Conservation (phyloP, 352 stramenopile species). For the Pilasporangium apinafurcum region DNA sequence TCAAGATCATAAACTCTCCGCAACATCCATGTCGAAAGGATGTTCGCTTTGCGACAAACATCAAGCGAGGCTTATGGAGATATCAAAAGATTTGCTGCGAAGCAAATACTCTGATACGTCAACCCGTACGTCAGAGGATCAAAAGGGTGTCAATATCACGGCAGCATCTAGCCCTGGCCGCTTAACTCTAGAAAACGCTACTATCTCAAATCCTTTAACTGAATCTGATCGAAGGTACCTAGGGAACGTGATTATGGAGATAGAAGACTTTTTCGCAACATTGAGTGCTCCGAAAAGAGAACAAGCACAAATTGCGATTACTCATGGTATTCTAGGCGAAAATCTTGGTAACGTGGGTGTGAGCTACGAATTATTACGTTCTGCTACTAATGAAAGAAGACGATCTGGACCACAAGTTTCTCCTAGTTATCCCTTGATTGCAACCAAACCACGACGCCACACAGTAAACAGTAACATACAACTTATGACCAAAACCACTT, state of each 20-base stretch:
- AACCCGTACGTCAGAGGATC: background rate
- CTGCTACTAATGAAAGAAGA: slow-evolving; percentile 1
- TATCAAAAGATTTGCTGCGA: slow-evolving; percentile 30
- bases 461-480: background rate
- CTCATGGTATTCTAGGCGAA: slow-evolving; percentile 10
- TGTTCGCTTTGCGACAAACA: slow-evolving; percentile 51
- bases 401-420: background rate
- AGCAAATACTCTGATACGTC: slow-evolving; percentile 1
- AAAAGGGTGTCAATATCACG: too few relatives aligned
- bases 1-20: background rate
- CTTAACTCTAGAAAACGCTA: too few relatives aligned
- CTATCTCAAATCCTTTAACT: slow-evolving; percentile 9
- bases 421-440: background rate
- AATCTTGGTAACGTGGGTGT: slow-evolving; percentile 6
- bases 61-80: slow-evolving; percentile 34
- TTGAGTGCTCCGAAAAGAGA: slow-evolving; percentile 31
- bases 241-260: slow-evolving; percentile 29
- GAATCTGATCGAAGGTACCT: slow-evolving; percentile 31
- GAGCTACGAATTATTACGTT: background rate
- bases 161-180: too few relatives aligned
- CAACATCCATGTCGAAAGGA: background rate
- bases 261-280: slow-evolving; percentile 36
- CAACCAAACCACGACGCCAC: too few relatives aligned
- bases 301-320: slow-evolving; percentile 11
- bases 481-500: too few relatives aligned